These are phyloP conservation scores for Rhodotorula babjevae DNA, from an alignment of 768 basidiomycete genomes.

Conservation along the genomic window DNA sequence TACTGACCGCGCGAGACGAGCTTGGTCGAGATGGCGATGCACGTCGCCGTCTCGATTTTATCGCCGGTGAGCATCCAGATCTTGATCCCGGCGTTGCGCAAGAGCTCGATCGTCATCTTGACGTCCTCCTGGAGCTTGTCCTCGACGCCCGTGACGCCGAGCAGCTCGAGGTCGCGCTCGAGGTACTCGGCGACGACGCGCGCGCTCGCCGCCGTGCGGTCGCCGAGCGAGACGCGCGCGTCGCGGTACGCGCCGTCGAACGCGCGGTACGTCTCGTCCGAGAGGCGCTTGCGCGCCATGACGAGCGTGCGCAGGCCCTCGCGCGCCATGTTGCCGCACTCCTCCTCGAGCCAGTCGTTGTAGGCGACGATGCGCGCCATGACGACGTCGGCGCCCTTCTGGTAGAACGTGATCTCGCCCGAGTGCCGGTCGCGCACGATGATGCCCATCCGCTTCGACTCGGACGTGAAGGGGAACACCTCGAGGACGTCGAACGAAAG, in stretches of 20 bases:
- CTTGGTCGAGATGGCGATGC: conserved; percentile 96
- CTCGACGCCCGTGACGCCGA: conserved; percentile 96
- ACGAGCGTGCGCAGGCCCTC: conserved; percentile 93
- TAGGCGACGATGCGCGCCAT: conserved; percentile 91
- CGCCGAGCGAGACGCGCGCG: conserved; percentile 72
- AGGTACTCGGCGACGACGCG: conserved; percentile 68
- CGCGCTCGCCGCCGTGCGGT: conserved; percentile 72
- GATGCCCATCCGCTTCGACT: conserved; percentile 99
- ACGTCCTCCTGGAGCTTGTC: conserved; percentile 98
- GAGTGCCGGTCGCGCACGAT: conserved; percentile 73
- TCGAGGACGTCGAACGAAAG: conserved; percentile 80
- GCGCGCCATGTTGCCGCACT: conserved; percentile 95
- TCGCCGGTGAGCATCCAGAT: conserved; percentile 99
- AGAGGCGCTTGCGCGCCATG: conserved; percentile 73
- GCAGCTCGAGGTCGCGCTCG: conserved; percentile 82
- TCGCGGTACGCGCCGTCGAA: conserved; percentile 69
- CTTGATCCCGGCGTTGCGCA: conserved; percentile 93
- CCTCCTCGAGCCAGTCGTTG: conserved; percentile 99
- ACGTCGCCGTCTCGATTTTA: conserved; percentile 97
- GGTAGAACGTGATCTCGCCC: conserved; percentile 79
- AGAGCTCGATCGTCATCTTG: conserved; percentile 80
- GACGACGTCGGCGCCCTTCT: conserved; percentile 98
- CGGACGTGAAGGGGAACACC: conserved; percentile 96
- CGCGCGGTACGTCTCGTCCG: conserved; percentile 62
- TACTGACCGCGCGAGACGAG: conserved; percentile 93